Base-by-base conservation (phyloP, 2,329 filamentous ascomycete genomes). In the Beauveria sp. region DNA sequence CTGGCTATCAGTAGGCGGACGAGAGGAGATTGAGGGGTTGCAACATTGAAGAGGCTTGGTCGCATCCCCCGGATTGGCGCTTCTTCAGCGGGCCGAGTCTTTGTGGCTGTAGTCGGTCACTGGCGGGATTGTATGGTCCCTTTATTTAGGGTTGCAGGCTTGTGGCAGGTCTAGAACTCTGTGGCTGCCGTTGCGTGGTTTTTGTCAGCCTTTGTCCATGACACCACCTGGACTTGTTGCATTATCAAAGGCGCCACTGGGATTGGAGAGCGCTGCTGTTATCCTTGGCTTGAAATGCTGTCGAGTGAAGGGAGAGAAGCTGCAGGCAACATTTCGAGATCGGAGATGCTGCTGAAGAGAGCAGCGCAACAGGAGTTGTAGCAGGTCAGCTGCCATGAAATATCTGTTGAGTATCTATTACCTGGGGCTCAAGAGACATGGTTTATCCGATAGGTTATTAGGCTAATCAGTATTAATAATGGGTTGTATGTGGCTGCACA, bases 121-220 rank as follows among this genome's bases (percentile, higher is more conserved):
- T 43, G 38, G 38, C 22, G 12, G 28, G 28, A 34, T n/a, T n/a
- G 28, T 3, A 20, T 16, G 20, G 24, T 52, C n/a, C 51, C 51
- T 42, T 42, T 20, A 20, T 5, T 43, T 30, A 18, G 30, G 22
- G 30, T 22, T 24, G 24, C 18, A 10, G 54, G 28, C 28, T 45
- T 46, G 45, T 34, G n/a, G 45, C 45, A 51, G 47, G 56, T 58
- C 56, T 58, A 58, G 56, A 58, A 45, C 56, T 43, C 34, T 34
- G 56, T 58, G 56, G 56, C 56, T 50, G 46, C 28, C 30, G 34
- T 10, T 58, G 55, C 30, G 56, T 30, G 46, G 47, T 43, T 58
- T 58, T 58, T 49, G 43, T 58, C 18, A 45, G 46, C 56, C 34
- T 38, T 28, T 43, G 22, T 9, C 24, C 22, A 38, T 10, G 28